Base-by-base conservation (phyloP, 768 basidiomycete species). In the Mycena epipterygia region DNA sequence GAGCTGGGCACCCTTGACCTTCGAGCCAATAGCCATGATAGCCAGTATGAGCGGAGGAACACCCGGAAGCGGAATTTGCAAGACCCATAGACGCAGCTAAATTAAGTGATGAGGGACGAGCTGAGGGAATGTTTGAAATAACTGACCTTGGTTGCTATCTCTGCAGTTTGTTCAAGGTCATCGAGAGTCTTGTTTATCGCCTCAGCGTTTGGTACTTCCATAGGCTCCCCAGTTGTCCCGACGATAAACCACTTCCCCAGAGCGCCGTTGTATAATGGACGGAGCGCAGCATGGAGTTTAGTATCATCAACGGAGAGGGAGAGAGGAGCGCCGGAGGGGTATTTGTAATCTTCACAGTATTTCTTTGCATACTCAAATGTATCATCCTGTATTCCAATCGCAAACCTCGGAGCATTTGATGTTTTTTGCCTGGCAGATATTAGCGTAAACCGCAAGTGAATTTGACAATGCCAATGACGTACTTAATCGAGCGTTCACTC, bases 291-390 rank as follows among this genome's bases (percentile, higher is more conserved):
- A 33, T 46, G 52, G 0, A 81, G 70, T 58, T 81, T 80, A 0
- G 80, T 80, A 49, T 81, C 80, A 35, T 81, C 80, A n/a, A 75
- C 79, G 35, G 71, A 68, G 0, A 81, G 64, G 3, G 68, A 75
- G 21, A 78, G 39, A 0, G 77, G 78, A 0, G 71, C 76, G 7
- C 55, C 53, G 14, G 0, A 44, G 13, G 68, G 59, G 25, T 69
- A 69, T 1, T 42, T 42, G 35, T 69, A 69, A 52, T 37, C 70
- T 39, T 30, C 29, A 42, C 61, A 67, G 52, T 61, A 59, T 21
- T 53, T 13, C 42, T 23, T 23, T 3, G 35, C 69, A n/a, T 39
- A 70, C 14, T 1, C 19, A 21, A 35, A 63, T 0, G 53, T 65
- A 2, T 23, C 42, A 7, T 44, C 53, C 12, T 30, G 2, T 16